Conservation (phyloP, 495 filamentous ascomycete species). For the Podospora bellae-mahoneyi region DNA sequence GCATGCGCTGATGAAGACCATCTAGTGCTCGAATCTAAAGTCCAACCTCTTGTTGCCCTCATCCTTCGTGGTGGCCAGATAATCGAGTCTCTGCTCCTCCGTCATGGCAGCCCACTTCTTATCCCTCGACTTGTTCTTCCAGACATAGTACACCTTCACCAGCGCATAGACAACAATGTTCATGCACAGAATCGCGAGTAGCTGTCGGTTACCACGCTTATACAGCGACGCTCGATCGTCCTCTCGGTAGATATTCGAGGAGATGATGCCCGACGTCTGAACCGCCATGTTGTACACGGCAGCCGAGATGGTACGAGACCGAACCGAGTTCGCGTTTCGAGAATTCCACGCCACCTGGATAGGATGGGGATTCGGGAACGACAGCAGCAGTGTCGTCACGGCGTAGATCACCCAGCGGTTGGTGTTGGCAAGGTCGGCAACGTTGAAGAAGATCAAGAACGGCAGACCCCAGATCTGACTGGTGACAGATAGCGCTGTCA, state of each 20-base stretch:
- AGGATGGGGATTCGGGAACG: constrained; percentile 55
- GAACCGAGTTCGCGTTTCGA: constrained; percentile 56
- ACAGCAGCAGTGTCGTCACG: constrained; percentile 56
- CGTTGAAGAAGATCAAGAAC: constrained; percentile 53
- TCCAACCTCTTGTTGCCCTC: constrained; percentile 72
- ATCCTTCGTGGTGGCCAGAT: constrained; percentile 64
- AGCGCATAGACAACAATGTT: constrained; percentile 55
- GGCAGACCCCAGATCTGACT: constrained; percentile 57
- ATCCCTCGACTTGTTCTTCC: constrained; percentile 49
- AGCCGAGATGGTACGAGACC: constrained; percentile 54
- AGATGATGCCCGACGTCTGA: constrained; percentile 60
- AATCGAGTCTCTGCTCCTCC: constrained; percentile 56
- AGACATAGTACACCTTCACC: constrained; percentile 61
- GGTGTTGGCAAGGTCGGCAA: constrained; percentile 41
- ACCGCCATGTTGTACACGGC: constrained; percentile 66
- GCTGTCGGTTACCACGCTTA: constrained; percentile 57
- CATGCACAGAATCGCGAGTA: constrained; percentile 54
- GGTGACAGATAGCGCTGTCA: constrained; percentile 45
- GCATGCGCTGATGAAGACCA: neutral
- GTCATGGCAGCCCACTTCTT: constrained; percentile 60
- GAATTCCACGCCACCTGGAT: constrained; percentile 67
- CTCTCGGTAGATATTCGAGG: constrained; percentile 62
- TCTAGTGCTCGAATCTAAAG: constrained; percentile 48
- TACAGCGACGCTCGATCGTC: constrained; percentile 59
- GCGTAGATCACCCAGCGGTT: constrained; percentile 56